A percentile compares a stretch with the other conserved stretches of the same genome.
phyloP scores from a whole-genome alignment of 495 filamentous ascomycete species.

The Lentithecium fluviatile region DNA sequence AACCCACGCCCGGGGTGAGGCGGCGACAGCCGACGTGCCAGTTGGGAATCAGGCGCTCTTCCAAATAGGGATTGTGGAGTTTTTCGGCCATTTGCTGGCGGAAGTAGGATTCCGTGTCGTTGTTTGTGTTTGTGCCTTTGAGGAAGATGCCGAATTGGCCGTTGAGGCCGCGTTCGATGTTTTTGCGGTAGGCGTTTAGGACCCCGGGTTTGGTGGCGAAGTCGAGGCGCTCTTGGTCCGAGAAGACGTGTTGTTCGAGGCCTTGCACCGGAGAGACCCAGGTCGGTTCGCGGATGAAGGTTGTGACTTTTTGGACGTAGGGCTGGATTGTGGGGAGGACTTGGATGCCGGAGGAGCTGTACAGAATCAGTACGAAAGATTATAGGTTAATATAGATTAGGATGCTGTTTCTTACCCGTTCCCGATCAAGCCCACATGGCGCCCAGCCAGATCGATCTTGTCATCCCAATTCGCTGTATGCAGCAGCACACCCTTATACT shows the following conservation, averaged over 20 bases:
- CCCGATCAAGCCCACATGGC: slow-evolving; percentile 38
- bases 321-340: slow-evolving; percentile 37
- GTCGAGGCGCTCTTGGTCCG: slow-evolving; percentile 39
- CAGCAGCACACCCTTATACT: slow-evolving; percentile 38
- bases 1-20: slow-evolving; percentile 38
- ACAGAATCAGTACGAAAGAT: slow-evolving; percentile 15
- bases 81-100: slow-evolving; percentile 46
- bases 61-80: slow-evolving; percentile 42
- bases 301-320: slow-evolving; percentile 30
- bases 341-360: slow-evolving; percentile 41
- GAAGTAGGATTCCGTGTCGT: slow-evolving; percentile 39
- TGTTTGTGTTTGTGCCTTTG: slow-evolving; percentile 43
- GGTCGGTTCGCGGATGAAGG: slow-evolving; percentile 43
- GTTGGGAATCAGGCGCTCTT: slow-evolving; percentile 35
- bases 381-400: neutral
- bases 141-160: slow-evolving; percentile 50
- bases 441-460: slow-evolving; percentile 32
- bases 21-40: slow-evolving; percentile 37
- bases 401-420: slow-evolving; percentile 34
- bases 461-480: slow-evolving; percentile 43
- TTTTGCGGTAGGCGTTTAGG: slow-evolving; percentile 31
- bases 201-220: slow-evolving; percentile 38
- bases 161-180: slow-evolving; percentile 45
- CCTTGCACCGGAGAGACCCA: slow-evolving; percentile 43
- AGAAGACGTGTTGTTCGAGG: slow-evolving; percentile 45